Base-by-base conservation (phyloP, 306 rosid species). In the Hippophae gyantsensis region DNA sequence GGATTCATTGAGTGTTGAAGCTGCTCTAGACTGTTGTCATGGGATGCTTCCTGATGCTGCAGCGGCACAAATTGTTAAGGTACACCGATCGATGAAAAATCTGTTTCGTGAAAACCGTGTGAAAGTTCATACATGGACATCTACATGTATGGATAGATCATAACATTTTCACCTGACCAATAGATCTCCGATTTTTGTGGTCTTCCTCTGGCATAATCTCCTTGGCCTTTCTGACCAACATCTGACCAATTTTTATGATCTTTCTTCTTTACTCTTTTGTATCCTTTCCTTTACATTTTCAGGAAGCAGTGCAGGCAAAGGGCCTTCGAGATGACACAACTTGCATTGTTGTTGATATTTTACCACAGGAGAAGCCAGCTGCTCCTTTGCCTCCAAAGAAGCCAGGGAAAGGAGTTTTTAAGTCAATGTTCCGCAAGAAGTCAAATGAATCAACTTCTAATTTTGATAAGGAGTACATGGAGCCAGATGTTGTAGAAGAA, bases 251-350 rank as follows among this genome's bases (percentile, higher is more conserved):
- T 32, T 32, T 32, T 32, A 32, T 32, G 5, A 32, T 32, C 38
- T 32, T 32, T 32, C 38, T 32, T 32, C 38, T 32, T 32, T 61
- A 58, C 50, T 68, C 57, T 32, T 13, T 61, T 25, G 56, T 51
- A 61, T 54, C 51, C 48, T 63, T 64, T 60, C 13, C 52, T 41
- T 75, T 66, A 40, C 54, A 43, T 42, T 68, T 72, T 72, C 85
- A 93, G 99, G 99, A 93, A 70, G 81, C 99, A 59, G 18, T 93
- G 48, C 90, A 78, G 62, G 82, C 95, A 42, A 93, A 93, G 70
- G 99, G 99, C 65, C 99, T 93, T 74, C 80, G 99, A 66, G 99
- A 93, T 77, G 99, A 93, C 78, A 93, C 99, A 54, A 93, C 99
- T 50, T 93, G 97, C 71, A 81, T 93, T 26, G 90, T 93, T 61